phyloP scores from a whole-genome alignment of 768 basidiomycete genomes.

The Pulveroboletus sp. region DNA sequence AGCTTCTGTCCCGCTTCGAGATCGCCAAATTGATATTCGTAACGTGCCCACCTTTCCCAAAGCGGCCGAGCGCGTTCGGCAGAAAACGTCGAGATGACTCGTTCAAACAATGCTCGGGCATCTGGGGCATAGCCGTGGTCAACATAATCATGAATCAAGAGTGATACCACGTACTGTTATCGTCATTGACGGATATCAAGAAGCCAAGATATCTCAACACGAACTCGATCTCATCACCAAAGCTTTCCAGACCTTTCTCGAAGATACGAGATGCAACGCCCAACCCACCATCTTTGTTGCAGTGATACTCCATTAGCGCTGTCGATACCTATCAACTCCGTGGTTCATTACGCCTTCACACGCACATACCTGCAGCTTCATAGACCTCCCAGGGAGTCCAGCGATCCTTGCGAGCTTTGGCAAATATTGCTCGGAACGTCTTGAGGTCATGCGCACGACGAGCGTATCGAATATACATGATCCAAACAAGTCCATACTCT shows the following conservation, averaged over 20 bases:
- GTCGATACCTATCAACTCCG: constrained; percentile 10
- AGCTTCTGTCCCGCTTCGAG: constrained; percentile 82
- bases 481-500: constrained; percentile 77
- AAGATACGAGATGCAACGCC: constrained; percentile 87
- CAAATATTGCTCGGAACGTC: constrained; percentile 71
- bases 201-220: constrained; percentile 89
- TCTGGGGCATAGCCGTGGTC: constrained; percentile 46
- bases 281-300: constrained; percentile 65
- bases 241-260: constrained; percentile 85
- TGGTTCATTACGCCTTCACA: neutral
- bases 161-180: constrained; percentile 65
- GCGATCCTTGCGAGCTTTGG: constrained; percentile 70
- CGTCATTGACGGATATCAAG: constrained; percentile 91
- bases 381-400: constrained; percentile 90
- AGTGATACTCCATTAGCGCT: constrained; percentile 96
- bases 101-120: constrained; percentile 92
- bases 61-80: constrained; percentile 76
- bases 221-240: constrained; percentile 77
- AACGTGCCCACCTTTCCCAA: constrained; percentile 95
- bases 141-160: neutral
- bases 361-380: constrained; percentile 73
- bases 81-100: constrained; percentile 72
- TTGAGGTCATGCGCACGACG: constrained; percentile 84
- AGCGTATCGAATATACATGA: constrained; percentile 91
- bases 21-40: constrained; percentile 95